phyloP scores from a whole-genome alignment of 2,329 filamentous ascomycete species.

The Trichoderma pleuroti region DNA sequence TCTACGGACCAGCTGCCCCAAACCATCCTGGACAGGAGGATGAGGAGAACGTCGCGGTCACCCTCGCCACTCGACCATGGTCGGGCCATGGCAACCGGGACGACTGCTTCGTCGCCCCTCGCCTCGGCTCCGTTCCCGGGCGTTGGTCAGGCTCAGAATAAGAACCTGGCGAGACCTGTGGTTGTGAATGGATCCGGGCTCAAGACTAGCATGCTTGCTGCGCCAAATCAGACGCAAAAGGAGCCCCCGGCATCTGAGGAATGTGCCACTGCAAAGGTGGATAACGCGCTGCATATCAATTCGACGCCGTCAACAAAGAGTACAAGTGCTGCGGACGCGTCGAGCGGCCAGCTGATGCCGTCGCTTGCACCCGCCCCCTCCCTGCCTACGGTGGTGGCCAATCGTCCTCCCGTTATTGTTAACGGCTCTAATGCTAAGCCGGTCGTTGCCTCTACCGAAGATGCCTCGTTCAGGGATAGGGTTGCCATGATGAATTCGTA shows the following conservation, averaged over 20 bases:
- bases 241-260: conserved; percentile 25
- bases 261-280: conserved; percentile 21
- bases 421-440: conserved; percentile 33
- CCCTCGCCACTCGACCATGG: conserved; percentile 54
- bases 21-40: conserved; percentile 50
- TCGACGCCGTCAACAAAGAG: conserved; percentile 7
- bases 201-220: conserved; percentile 33
- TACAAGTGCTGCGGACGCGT: neutral
- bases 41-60: conserved; percentile 52
- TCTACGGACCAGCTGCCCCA: conserved; percentile 55
- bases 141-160: conserved; percentile 29
- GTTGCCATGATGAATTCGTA: conserved; percentile 39
- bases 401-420: conserved; percentile 33
- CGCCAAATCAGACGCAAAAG: conserved; percentile 8
- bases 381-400: conserved; percentile 22
- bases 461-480: conserved; percentile 41
- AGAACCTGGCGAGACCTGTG: conserved; percentile 42
- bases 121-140: conserved; percentile 36
- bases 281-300: conserved; percentile 31
- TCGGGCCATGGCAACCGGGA: conserved; percentile 42
- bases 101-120: conserved; percentile 37
- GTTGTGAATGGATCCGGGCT: conserved; percentile 51
- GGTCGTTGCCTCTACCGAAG: conserved; percentile 29
- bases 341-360: neutral
- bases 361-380: conserved; percentile 15